These are phyloP conservation scores for Talaromyces sp. DNA, from an alignment of 2,329 filamentous ascomycete species.

Conservation along the genomic window DNA sequence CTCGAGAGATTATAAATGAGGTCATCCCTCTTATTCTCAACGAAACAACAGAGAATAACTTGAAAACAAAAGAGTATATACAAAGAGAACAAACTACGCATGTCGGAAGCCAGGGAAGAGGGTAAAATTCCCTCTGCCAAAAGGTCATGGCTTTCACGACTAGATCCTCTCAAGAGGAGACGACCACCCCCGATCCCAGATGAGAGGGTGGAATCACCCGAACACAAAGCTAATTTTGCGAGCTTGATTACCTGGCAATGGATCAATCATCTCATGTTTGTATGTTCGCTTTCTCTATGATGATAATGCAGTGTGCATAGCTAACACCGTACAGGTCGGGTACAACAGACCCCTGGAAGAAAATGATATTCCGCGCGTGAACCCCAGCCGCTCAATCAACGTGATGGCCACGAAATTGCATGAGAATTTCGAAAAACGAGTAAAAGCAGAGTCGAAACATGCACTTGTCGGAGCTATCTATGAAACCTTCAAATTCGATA, in stretches of 20 bases:
- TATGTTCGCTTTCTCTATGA: slow-evolving; percentile 37
- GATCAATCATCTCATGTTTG: slow-evolving; percentile 77
- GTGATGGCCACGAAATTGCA: slow-evolving; percentile 60
- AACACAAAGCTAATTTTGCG: slow-evolving; percentile 65
- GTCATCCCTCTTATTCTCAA: not conserved
- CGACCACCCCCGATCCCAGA: slow-evolving; percentile 49
- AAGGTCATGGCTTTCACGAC: slow-evolving; percentile 12
- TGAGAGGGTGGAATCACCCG: slow-evolving; percentile 53
- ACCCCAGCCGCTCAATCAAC: slow-evolving; percentile 66
- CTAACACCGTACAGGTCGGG: slow-evolving; percentile 52
- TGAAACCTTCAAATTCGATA: slow-evolving; percentile 76
- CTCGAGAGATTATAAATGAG: not conserved
- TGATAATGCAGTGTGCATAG: too few species aligned
- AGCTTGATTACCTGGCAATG: slow-evolving; percentile 75
- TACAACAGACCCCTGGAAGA: slow-evolving; percentile 75
- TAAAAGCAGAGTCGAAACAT: slow-evolving; percentile 61
- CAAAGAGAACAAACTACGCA: not conserved
- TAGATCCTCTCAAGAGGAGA: slow-evolving; percentile 15
- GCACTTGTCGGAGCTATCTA: slow-evolving; percentile 73
- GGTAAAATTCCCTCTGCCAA: not conserved
- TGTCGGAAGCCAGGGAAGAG: slow-evolving; percentile 15
- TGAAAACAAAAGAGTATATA: not conserved
- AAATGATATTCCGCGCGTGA: slow-evolving; percentile 79
- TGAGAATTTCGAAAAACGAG: slow-evolving; percentile 61
- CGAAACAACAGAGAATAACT: not conserved